These are phyloP conservation scores for Aspergillus ochraceoroseus DNA, from an alignment of 2,329 filamentous ascomycete genomes.

Conservation along the genomic window DNA sequence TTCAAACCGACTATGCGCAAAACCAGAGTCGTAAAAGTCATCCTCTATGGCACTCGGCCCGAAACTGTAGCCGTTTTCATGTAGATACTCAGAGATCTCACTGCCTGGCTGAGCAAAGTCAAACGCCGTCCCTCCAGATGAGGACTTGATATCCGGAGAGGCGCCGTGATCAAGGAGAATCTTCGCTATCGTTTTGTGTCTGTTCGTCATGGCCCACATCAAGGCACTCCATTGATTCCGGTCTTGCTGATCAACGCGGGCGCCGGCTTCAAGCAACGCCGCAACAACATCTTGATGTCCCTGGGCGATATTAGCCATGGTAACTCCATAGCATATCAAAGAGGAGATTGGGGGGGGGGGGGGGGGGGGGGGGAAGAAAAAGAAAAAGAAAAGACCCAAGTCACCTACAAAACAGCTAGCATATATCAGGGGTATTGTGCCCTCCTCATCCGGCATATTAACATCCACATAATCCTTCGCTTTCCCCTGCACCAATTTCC, in stretches of 20 bases:
- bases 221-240: conserved; percentile 95
- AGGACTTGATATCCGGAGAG: conserved; percentile 92
- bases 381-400: conserved; percentile 3
- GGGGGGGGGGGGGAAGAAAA: neutral
- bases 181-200: conserved; percentile 94
- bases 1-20: conserved; percentile 90
- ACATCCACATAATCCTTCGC: conserved; percentile 74
- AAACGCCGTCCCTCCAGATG: conserved; percentile 85
- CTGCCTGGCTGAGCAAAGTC: conserved; percentile 94
- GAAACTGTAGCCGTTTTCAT: conserved; percentile 81
- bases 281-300: conserved; percentile 86
- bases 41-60: conserved; percentile 48
- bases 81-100: conserved; percentile 92
- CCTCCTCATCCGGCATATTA: conserved; percentile 85
- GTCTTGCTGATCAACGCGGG: conserved; percentile 87
- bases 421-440: conserved; percentile 93
- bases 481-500: conserved; percentile 67
- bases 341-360: too few relatives aligned
- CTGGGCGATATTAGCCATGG: conserved; percentile 39
- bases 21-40: conserved; percentile 90
- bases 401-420: conserved; percentile 86
- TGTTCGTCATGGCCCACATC: conserved; percentile 99
- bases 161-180: conserved; percentile 86
- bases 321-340: neutral
- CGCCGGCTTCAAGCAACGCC: conserved; percentile 76